These are phyloP conservation scores for Zymoseptoria brevis DNA, from an alignment of 2,329 filamentous ascomycete genomes.

Conservation along the genomic window DNA sequence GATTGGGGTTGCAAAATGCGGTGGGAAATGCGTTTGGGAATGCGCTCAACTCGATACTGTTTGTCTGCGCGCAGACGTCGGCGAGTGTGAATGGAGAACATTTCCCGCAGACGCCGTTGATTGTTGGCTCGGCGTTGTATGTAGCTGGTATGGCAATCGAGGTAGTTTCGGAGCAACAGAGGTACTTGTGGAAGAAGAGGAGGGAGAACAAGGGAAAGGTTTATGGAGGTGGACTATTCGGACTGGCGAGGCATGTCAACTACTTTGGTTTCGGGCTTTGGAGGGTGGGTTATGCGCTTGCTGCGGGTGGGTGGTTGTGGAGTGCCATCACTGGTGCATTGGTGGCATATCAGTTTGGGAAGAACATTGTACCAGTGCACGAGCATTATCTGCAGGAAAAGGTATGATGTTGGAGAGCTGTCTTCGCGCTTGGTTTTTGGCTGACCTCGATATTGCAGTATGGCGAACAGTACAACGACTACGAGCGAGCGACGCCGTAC, in stretches of 20 bases:
- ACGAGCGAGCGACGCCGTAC: conserved; percentile 34
- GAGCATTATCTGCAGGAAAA: conserved; percentile 42
- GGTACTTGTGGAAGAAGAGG: conserved; percentile 45
- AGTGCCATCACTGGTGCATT: conserved; percentile 35
- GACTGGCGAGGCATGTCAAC: conserved; percentile 46
- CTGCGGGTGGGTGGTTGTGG: conserved; percentile 41
- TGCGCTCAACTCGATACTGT: conserved; percentile 48
- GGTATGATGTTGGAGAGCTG: conserved; percentile 22
- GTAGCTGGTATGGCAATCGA: conserved; percentile 47
- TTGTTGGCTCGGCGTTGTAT: conserved; percentile 46
- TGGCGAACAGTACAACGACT: conserved; percentile 32
- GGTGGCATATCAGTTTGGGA: conserved; percentile 40
- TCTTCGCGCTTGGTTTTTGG: neutral
- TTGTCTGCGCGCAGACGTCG: conserved; percentile 44
- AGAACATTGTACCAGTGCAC: conserved; percentile 39
- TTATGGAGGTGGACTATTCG: conserved; percentile 44
- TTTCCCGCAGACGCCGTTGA: conserved; percentile 37
- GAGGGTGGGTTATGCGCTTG: conserved; percentile 43
- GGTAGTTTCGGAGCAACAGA: conserved; percentile 50
- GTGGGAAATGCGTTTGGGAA: conserved; percentile 50
- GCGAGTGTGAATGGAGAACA: conserved; percentile 33
- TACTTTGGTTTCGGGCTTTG: conserved; percentile 48
- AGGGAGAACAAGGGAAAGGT: conserved; percentile 46
- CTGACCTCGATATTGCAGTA: conserved; percentile 24
- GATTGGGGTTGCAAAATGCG: conserved; percentile 38